A percentile compares a stretch with the other conserved stretches of the same genome.
Evolutionary conservation across 805 yeast species (phyloP).

Genomic region (Zygotorulaspora chibaensis): DNA sequence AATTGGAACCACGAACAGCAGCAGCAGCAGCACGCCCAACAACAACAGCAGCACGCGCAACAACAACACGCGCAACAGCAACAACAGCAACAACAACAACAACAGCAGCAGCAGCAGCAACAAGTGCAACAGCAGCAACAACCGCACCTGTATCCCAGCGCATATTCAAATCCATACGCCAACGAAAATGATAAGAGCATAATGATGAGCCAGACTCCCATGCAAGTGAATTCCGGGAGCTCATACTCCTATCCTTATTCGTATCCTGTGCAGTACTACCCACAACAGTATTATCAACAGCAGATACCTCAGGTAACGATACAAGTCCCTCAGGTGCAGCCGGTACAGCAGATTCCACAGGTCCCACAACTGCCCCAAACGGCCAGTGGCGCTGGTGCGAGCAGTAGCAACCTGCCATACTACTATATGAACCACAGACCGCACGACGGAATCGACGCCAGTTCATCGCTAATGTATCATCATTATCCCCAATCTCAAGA

Average conservation of each 20-base stretch:
- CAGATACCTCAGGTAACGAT: not conserved
- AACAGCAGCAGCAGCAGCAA: conserved; percentile 9
- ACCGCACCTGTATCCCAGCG: not conserved
- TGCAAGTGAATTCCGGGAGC: not conserved
- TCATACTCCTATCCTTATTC: not conserved
- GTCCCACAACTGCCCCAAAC: not conserved
- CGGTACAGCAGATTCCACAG: not conserved
- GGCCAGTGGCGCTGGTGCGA: not conserved
- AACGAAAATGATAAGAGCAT: not conserved
- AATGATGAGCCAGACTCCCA: not conserved
- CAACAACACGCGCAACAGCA: conserved; percentile 5
- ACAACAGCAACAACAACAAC: conserved; percentile 3
- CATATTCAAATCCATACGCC: not conserved
- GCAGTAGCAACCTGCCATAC: not conserved
- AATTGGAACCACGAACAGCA: conserved; percentile 1
- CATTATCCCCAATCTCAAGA: not conserved
- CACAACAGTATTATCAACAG: not conserved
- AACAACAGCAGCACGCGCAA: conserved; percentile 1
- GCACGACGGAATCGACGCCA: not conserved
- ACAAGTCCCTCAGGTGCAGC: conserved; percentile 1
- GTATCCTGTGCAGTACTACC: not conserved
- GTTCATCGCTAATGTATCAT: not conserved
- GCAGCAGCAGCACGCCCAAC: conserved; percentile 6
- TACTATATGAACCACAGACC: not conserved
- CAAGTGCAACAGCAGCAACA: conserved; percentile 8